Evolutionary conservation across 129 eudicot species (phyloP).

Genomic region (Pittosporum tobira): DNA sequence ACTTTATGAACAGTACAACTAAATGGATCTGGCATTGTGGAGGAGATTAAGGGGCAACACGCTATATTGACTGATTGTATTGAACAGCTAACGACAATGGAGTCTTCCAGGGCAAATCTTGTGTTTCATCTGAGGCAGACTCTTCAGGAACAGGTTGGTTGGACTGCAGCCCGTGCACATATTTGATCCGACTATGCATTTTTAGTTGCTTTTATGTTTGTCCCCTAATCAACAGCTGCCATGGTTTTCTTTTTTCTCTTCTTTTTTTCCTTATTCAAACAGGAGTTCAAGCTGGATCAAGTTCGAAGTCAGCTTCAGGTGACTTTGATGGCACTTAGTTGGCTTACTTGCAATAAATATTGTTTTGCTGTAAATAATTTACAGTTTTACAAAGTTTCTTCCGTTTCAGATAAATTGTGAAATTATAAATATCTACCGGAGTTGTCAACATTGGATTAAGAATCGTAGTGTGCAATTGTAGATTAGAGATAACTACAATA

Average conservation of each 20-base stretch:
- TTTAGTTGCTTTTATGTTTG: slow-evolving; percentile 1
- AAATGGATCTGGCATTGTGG: slow-evolving; percentile 34
- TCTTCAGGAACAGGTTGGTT: slow-evolving; percentile 83
- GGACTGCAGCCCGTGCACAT: not conserved
- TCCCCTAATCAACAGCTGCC: slow-evolving; percentile 8
- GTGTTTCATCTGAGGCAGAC: slow-evolving; percentile 61
- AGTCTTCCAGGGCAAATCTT: slow-evolving; percentile 73
- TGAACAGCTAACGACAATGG: slow-evolving; percentile 56
- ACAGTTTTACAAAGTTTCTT: not conserved
- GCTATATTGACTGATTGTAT: slow-evolving; percentile 61
- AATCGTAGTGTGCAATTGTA: not conserved
- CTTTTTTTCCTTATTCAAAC: not conserved
- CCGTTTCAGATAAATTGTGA: not conserved
- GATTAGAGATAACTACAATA: not conserved
- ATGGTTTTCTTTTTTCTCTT: slow-evolving; percentile 9
- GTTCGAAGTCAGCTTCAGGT: slow-evolving; percentile 80
- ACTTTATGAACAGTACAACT: slow-evolving; percentile 24
- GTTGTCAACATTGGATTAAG: not conserved
- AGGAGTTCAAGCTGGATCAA: slow-evolving; percentile 77
- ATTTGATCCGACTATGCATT: not conserved
- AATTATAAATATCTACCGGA: not conserved
- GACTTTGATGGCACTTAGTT: slow-evolving; percentile 6
- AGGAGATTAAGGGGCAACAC: slow-evolving; percentile 80
- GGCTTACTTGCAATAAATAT: not conserved
- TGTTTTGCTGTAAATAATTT: not conserved